A percentile compares a stretch with the other conserved stretches of the same genome.
Evolutionary conservation across 2,329 filamentous ascomycete species (phyloP).

Genomic region (Trichoderma lentiforme): DNA sequence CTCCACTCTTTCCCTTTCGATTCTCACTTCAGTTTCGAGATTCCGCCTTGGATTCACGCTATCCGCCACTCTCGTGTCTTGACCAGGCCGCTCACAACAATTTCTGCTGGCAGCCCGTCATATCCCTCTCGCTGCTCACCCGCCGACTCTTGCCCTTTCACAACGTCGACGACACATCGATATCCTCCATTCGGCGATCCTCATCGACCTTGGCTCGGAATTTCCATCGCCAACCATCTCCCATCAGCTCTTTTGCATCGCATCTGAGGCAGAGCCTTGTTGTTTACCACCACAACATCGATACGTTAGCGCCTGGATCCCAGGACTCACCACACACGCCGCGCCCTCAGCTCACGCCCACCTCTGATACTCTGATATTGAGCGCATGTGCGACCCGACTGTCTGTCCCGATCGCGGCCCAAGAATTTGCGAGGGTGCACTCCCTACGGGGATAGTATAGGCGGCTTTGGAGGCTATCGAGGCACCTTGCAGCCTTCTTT

Average conservation of each 20-base stretch:
- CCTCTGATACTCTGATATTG: not conserved
- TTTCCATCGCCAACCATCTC: constrained; percentile 14
- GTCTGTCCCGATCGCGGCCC: not conserved
- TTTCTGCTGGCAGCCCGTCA: constrained; percentile 7
- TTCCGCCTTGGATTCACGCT: constrained; percentile 1
- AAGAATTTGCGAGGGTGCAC: not conserved
- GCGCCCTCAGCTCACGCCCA: not conserved
- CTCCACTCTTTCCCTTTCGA: constrained; percentile 8
- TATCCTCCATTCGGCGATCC: not conserved
- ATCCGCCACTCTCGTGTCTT: constrained; percentile 6
- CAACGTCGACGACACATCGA: constrained; percentile 8
- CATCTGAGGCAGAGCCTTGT: not conserved
- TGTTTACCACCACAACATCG: constrained; percentile 4
- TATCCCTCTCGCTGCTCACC: not conserved
- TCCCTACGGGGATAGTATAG: constrained; percentile 29
- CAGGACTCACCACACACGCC: not conserved
- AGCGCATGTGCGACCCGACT: constrained; percentile 8
- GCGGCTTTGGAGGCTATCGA: constrained; percentile 29
- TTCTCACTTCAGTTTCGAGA: not conserved
- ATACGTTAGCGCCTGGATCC: not conserved
- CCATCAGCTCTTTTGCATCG: constrained; percentile 3
- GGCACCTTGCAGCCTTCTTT: constrained; percentile 29
- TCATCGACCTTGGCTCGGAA: constrained; percentile 12
- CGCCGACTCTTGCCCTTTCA: not conserved
- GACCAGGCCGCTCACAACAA: constrained; percentile 6